Base-by-base conservation (phyloP, 192 early-diverging fungal species). In the Backusella tuberculispora region DNA sequence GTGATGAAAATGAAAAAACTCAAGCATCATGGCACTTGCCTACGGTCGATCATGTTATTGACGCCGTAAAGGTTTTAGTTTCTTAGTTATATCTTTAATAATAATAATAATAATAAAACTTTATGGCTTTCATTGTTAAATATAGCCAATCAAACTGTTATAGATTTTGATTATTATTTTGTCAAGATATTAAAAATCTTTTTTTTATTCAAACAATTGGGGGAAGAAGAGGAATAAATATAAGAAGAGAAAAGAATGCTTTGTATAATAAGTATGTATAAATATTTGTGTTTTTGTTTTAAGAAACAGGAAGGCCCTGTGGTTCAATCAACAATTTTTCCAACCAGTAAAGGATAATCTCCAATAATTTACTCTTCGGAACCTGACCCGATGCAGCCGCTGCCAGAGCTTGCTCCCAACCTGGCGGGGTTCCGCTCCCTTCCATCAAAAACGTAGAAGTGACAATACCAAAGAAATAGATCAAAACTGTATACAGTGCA, bases 1-100 rank as follows among this genome's bases (percentile, higher is more conserved):
- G 97, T 2, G 83, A 91, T 41, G 83, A 93, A 3, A 88, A 92
- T 73, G 96, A 98, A 84, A 96, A 94, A 87, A 97, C 94, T 8
- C 78, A 87, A 7, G 95, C 97, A 0, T 76, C 84, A 67, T 98
- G 95, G 95, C 94, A 95, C 79, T 88, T 98, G 15, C 77, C 79
- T 17, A 79, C 75, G 21, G 68, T 70, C 4, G 15, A 70, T 24
- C 42, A 42, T 29, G 68, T 70, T 1, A 70, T 70, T 46, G 42
- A 70, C 13, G 29, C 44, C 21, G 19, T 70, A 14, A 24, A 48
- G 53, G 53, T 60, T 21, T 24, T 60, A 21, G 53, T 56, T 10
- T 7, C 53, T 56, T n/a, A 56, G 24, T 56, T 8, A 56, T 56
- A 4, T 21, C 0, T 56, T 56, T 3, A 7, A 46, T 46, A 46